Percentiles rank a stretch among this genome's conserved stretches.
Conservation (phyloP, 2,329 filamentous ascomycete genomes). For the Trichoderma semiorbis region DNA sequence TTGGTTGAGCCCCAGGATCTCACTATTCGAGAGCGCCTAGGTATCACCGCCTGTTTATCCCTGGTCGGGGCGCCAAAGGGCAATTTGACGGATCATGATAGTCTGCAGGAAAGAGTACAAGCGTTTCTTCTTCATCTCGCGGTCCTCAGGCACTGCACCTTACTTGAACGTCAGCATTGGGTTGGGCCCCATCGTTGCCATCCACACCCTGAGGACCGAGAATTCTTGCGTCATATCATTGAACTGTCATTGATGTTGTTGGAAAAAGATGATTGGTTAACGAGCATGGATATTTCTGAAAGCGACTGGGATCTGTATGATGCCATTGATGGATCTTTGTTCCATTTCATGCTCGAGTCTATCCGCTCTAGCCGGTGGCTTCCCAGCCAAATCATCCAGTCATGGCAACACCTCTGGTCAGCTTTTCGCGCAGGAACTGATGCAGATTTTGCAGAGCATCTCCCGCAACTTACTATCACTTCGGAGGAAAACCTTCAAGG, state of each 20-base stretch:
- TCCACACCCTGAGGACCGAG: not conserved
- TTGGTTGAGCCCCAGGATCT: not conserved
- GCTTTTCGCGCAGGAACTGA: not conserved
- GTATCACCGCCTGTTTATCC: slow-evolving; percentile 1
- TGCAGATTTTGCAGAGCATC: not conserved
- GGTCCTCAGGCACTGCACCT: slow-evolving; percentile 10
- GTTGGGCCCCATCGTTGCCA: not conserved
- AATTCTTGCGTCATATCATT: not conserved
- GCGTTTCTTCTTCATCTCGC: slow-evolving; percentile 18
- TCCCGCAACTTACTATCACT: not conserved
- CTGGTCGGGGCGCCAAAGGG: not conserved
- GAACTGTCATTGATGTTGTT: slow-evolving; percentile 3
- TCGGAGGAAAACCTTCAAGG: not conserved
- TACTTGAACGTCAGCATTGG: slow-evolving; percentile 18
- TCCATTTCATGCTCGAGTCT: not conserved
- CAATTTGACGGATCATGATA: not conserved
- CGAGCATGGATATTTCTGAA: not conserved
- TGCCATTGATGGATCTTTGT: slow-evolving; percentile 12
- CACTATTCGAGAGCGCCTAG: slow-evolving; percentile 3
- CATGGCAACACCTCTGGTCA: slow-evolving; percentile 4
- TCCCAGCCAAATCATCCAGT: not conserved
- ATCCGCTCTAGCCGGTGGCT: not conserved
- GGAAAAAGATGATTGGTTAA: not conserved
- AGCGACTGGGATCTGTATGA: slow-evolving; percentile 14
- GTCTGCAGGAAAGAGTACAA: not conserved